These are phyloP conservation scores for Ceratocystis albifundus DNA, from an alignment of 2,329 filamentous ascomycete genomes.

Conservation along the genomic window DNA sequence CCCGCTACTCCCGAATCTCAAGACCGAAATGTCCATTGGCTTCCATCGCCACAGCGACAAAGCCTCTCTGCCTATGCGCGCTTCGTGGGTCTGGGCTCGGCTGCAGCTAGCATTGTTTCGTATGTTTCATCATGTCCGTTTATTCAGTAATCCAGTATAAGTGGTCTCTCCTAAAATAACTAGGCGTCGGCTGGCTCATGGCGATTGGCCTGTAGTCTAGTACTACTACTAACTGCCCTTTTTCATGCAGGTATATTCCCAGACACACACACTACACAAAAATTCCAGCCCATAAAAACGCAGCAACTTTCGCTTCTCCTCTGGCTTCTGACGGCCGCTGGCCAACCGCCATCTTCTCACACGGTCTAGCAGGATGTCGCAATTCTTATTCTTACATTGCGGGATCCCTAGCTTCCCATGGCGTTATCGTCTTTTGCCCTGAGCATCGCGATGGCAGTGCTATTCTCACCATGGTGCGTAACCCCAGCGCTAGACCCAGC, in stretches of 20 bases:
- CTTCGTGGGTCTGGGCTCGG: conserved; percentile 56
- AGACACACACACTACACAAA: conserved; percentile 61
- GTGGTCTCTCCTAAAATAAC: too few species aligned
- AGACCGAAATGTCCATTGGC: conserved; percentile 55
- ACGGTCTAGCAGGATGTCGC: conserved; percentile 68
- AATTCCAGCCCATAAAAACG: conserved; percentile 62
- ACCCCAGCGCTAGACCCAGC: conserved; percentile 39
- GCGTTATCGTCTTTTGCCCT: conserved; percentile 66
- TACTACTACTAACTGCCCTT: too few species aligned
- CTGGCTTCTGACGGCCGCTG: conserved; percentile 45
- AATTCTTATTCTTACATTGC: conserved; percentile 79
- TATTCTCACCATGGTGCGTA: conserved; percentile 60
- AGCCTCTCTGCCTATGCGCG: conserved; percentile 64
- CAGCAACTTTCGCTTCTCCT: conserved; percentile 43
- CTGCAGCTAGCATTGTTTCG: conserved; percentile 49
- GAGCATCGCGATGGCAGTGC: conserved; percentile 76
- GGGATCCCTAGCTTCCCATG: conserved; percentile 68
- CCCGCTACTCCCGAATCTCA: conserved; percentile 48
- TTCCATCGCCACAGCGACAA: conserved; percentile 63
- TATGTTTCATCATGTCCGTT: conserved; percentile 31
- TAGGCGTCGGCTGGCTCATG: neutral
- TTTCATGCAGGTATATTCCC: conserved; percentile 46
- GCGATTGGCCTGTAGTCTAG: neutral
- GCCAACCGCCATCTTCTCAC: conserved; percentile 77
- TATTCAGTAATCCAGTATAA: neutral